Evolutionary conservation across 306 rosid genomes (phyloP), one percentile per base, ranked within the genome.

Genomic region (Trifolium pratense): DNA sequence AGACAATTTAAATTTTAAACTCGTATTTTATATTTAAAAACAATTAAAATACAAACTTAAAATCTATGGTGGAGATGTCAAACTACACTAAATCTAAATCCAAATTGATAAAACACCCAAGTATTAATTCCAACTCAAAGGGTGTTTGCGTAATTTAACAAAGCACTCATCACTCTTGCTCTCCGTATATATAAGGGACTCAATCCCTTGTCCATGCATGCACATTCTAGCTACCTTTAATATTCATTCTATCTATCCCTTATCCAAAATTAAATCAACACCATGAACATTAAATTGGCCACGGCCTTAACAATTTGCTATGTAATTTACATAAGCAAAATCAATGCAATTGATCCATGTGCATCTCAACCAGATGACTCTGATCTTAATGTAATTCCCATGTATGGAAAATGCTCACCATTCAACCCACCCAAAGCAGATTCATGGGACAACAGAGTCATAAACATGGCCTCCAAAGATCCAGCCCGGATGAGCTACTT

Each of bases 321-420:
- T 21, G 72, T 76, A 51, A 42, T 82, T 58, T 72, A 75, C 18
- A 0, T 71, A 40, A 66, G 7, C 21, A 73, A 14, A 7, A 59
- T 36, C 48, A 21, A 3, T 5, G 87, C 91, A 31, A 6, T 63
- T 29, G 96, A 91, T 65, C 92, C 88, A 0, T 93, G 97, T 72
- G 77, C 84, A 31, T 66, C 90, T 3, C 73, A 79, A 40, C 77
- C 80, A 0, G 86, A 88, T 18, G 72, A 80, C 81, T 69, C 85
- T 6, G 87, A 77, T 55, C 86, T 93, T 59, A 82, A 87, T 6
- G 88, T 93, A 16, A 84, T 93, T 32, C 98, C 98, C 65, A 74
- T 90, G 61, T 91, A 85, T 39, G 81, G 98, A 69, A 93, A 88
- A 88, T 91, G 98, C 86, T 93, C 91, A 7, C 98, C 98, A 13